Evolutionary conservation across 2,329 filamentous ascomycete species (phyloP).

Genomic region (Alternaria tenuissima): DNA sequence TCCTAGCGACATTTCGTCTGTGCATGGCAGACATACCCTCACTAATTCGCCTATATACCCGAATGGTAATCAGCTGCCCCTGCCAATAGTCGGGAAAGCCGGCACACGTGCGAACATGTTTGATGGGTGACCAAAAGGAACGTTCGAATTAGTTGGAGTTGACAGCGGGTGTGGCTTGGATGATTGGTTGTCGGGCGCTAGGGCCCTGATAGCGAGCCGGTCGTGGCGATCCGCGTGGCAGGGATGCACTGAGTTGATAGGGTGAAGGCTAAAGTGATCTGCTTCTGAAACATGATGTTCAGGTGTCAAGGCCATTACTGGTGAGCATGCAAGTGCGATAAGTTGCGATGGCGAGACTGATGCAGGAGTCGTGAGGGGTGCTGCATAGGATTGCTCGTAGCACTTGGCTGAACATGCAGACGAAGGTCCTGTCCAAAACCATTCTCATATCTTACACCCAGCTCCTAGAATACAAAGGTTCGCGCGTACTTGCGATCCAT

Average conservation of each 20-base stretch:
- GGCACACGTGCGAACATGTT: constrained; percentile 7
- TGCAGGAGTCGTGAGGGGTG: background rate
- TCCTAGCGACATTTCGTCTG: constrained; percentile 5
- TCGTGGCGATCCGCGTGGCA: constrained; percentile 17
- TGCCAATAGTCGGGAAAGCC: constrained; percentile 7
- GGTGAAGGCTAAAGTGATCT: constrained; percentile 16
- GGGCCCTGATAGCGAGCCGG: constrained; percentile 16
- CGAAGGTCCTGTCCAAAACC: background rate
- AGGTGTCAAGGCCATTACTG: background rate
- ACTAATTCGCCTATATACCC: constrained; percentile 4
- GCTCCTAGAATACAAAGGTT: constrained; percentile 45
- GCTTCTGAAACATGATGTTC: constrained; percentile 11
- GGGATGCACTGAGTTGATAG: constrained; percentile 20
- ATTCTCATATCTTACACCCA: constrained; percentile 6
- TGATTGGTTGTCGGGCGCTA: constrained; percentile 20
- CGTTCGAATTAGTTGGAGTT: constrained; percentile 6
- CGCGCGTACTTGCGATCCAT: constrained; percentile 47
- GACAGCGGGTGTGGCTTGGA: constrained; percentile 19
- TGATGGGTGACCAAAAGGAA: constrained; percentile 1
- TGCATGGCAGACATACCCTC: constrained; percentile 4
- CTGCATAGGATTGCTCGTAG: background rate
- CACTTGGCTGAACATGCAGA: background rate
- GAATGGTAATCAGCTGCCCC: constrained; percentile 2
- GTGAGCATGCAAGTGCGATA: constrained; percentile 1
- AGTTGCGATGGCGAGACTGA: background rate